Conservation (phyloP, 305 asterid genomes). For the Nicotiana rustica region DNA sequence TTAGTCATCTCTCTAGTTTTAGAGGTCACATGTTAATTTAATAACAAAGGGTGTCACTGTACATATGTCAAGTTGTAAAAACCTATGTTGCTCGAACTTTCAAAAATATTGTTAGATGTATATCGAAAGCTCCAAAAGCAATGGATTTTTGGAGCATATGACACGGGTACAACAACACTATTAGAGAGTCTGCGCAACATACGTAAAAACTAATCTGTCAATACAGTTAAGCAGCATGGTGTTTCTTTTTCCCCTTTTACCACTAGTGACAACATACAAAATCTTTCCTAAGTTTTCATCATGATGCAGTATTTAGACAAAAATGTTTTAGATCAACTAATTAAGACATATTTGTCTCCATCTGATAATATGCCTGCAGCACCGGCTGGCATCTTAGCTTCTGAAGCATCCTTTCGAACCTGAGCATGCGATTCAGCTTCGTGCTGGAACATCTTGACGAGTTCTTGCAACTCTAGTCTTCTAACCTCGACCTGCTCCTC, state of each 20-base stretch:
- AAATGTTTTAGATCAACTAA: constrained; percentile 14
- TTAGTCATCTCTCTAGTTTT: no score
- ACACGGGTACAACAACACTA: no score
- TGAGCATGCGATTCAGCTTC: constrained; percentile 64
- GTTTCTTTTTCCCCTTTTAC: not conserved
- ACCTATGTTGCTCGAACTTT: no score
- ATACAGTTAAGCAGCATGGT: not conserved
- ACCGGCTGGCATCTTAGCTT: constrained; percentile 32
- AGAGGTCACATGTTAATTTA: no score
- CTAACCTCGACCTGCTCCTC: constrained; percentile 57
- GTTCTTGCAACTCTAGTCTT: constrained; percentile 56
- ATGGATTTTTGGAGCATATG: no score
- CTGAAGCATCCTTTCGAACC: constrained; percentile 47
- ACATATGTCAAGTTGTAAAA: no score
- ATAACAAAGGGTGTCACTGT: no score
- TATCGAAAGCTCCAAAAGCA: no score
- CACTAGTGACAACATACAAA: not conserved
- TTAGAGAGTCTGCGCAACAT: no score
- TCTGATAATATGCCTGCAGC: constrained; percentile 36
- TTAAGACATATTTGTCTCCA: constrained; percentile 43
- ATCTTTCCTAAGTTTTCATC: not conserved
- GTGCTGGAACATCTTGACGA: constrained; percentile 55
- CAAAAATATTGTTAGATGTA: no score
- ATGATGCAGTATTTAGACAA: not conserved
- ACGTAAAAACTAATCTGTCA: not conserved